These are phyloP conservation scores for Colletotrichum sp. DNA, from an alignment of 2,329 filamentous ascomycete species.

Conservation along the genomic window DNA sequence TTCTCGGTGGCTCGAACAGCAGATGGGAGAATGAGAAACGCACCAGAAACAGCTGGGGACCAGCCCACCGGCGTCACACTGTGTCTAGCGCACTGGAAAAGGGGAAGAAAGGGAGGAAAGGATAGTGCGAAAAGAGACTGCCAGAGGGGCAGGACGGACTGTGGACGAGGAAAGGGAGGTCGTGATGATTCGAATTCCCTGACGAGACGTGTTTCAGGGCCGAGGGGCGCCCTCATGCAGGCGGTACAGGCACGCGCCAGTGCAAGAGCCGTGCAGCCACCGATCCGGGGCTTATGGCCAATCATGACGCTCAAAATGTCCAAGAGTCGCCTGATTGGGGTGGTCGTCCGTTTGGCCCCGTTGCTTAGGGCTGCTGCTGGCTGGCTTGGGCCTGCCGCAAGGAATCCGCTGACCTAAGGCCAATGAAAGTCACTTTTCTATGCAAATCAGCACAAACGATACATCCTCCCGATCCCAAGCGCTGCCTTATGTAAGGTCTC, in stretches of 20 bases:
- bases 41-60: conserved; percentile 18
- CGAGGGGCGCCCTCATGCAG: conserved; percentile 17
- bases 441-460: background rate
- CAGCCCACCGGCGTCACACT: conserved; percentile 1
- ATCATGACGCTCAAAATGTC: background rate
- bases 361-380: conserved; percentile 5
- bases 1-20: conserved; percentile 7
- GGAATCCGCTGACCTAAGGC: background rate
- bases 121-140: background rate
- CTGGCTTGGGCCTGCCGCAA: conserved; percentile 4
- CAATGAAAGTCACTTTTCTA: background rate
- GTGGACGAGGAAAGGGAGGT: conserved; percentile 4
- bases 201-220: conserved; percentile 18
- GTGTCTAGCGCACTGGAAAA: background rate
- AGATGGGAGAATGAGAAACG: conserved; percentile 19
- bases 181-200: conserved; percentile 20
- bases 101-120: background rate
- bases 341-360: conserved; percentile 9
- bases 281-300: background rate
- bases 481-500: background rate
- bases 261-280: background rate
- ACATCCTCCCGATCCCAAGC: background rate
- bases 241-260: conserved; percentile 9
- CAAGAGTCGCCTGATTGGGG: conserved; percentile 20
- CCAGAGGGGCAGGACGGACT: background rate